Evolutionary conservation across 2,329 filamentous ascomycete genomes (phyloP).

Genomic region (Xylariaceae sp.): DNA sequence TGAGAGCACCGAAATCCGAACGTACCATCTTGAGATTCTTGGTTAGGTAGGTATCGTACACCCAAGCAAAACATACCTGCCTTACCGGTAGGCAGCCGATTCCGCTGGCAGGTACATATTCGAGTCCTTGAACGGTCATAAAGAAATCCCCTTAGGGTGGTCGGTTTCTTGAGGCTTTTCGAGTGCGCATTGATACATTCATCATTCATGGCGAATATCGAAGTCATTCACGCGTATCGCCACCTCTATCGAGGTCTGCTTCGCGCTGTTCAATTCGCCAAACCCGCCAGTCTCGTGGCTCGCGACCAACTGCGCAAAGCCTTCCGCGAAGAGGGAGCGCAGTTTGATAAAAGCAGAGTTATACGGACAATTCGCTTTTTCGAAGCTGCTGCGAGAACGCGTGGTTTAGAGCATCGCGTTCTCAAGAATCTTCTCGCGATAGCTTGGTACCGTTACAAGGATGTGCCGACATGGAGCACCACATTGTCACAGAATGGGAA

Average conservation of each 20-base stretch:
- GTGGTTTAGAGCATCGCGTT: slow-evolving; percentile 66
- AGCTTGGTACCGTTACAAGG: slow-evolving; percentile 36
- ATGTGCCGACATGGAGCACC: slow-evolving; percentile 29
- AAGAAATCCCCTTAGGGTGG: no score
- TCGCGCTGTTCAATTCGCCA: slow-evolving; percentile 66
- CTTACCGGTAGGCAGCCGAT: not conserved
- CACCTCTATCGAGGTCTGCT: slow-evolving; percentile 61
- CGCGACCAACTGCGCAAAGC: slow-evolving; percentile 55
- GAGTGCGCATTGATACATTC: not conserved
- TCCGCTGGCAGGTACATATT: not conserved
- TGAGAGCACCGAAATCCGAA: no score
- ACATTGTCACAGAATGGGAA: slow-evolving; percentile 9
- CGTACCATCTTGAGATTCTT: no score
- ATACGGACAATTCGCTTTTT: slow-evolving; percentile 67
- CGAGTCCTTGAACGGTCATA: not conserved
- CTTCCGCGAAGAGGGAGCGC: slow-evolving; percentile 48
- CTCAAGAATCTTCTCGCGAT: slow-evolving; percentile 62
- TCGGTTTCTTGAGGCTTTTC: not conserved
- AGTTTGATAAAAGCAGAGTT: slow-evolving; percentile 48
- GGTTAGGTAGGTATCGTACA: no score
- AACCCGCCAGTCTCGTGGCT: slow-evolving; percentile 59
- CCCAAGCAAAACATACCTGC: not conserved
- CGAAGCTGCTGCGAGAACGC: slow-evolving; percentile 55
- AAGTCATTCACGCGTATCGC: slow-evolving; percentile 63
- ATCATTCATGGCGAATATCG: slow-evolving; percentile 31